Evolutionary conservation across 1,284 basidiomycete genomes (phyloP).

Genomic region (Sutorius eximius): DNA sequence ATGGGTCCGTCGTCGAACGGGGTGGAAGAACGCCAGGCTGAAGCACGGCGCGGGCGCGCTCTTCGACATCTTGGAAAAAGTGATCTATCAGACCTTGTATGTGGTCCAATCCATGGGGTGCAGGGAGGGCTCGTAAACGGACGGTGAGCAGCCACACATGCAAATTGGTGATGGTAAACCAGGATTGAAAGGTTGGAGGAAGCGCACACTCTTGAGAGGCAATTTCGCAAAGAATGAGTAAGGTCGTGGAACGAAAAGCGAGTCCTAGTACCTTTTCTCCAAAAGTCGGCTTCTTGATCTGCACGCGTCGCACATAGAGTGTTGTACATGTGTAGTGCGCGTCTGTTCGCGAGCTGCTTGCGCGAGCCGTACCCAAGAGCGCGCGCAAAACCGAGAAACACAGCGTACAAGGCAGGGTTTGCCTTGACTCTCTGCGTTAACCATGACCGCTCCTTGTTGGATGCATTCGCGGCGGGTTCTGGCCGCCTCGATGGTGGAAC

Average conservation of each 20-base stretch:
- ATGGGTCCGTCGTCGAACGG: slow-evolving; percentile 20
- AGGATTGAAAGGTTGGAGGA: slow-evolving; percentile 94
- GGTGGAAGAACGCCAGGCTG: slow-evolving; percentile 48
- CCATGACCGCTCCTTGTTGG: slow-evolving; percentile 44
- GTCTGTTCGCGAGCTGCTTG: slow-evolving; percentile 59
- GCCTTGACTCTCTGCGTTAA: slow-evolving; percentile 55
- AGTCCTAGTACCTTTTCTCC: slow-evolving; percentile 55
- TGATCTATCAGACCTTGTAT: slow-evolving; percentile 89
- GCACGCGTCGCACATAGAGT: slow-evolving; percentile 54
- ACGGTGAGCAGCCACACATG: slow-evolving; percentile 91
- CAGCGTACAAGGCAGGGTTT: slow-evolving; percentile 49
- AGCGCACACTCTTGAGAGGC: slow-evolving; percentile 67
- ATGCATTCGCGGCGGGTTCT: background rate
- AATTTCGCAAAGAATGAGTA: background rate
- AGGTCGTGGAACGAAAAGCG: background rate
- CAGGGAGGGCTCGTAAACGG: slow-evolving; percentile 82
- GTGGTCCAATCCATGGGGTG: slow-evolving; percentile 62
- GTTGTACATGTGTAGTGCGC: slow-evolving; percentile 60
- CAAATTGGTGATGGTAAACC: slow-evolving; percentile 94
- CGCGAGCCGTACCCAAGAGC: slow-evolving; percentile 61
- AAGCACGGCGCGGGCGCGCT: slow-evolving; percentile 83
- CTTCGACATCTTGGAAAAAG: slow-evolving; percentile 95
- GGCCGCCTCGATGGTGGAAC: slow-evolving; percentile 4
- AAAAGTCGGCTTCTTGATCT: slow-evolving; percentile 63
- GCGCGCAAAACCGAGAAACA: slow-evolving; percentile 52